phyloP scores from a whole-genome alignment of 2,329 filamentous ascomycete species.

The Gnomoniopsis smithogilvyi region DNA sequence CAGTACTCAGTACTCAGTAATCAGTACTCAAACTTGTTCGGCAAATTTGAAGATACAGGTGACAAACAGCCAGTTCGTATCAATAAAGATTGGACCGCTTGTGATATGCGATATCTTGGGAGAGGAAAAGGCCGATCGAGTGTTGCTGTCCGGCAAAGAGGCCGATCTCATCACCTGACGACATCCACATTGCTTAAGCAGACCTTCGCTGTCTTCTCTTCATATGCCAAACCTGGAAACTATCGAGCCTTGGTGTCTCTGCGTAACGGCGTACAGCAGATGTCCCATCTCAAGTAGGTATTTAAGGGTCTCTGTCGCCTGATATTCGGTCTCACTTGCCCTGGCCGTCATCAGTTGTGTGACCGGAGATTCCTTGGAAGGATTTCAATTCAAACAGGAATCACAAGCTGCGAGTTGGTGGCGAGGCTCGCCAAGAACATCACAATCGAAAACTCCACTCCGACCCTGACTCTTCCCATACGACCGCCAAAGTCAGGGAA shows the following conservation, averaged over 20 bases:
- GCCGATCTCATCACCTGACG: not conserved
- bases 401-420: not conserved
- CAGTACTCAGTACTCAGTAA: no score
- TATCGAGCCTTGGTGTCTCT: not conserved
- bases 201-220: not conserved
- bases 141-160: no score
- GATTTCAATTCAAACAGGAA: not conserved
- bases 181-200: not conserved
- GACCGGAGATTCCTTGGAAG: not conserved
- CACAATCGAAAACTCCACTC: no score
- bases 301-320: not conserved
- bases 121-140: no score
- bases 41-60: no score
- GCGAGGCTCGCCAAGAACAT: not conserved
- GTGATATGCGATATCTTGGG: no score
- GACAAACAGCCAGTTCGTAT: no score
- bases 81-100: no score
- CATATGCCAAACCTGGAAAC: not conserved
- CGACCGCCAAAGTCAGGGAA: no score
- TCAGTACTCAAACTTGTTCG: no score
- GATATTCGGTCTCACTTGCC: no score
- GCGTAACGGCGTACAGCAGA: not conserved
- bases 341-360: not conserved
- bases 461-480: no score
- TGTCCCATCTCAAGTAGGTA: not conserved